Evolutionary conservation across 768 basidiomycete species (phyloP), one percentile per base, ranked within the genome.

Genomic region (Sutorius australiensis): DNA sequence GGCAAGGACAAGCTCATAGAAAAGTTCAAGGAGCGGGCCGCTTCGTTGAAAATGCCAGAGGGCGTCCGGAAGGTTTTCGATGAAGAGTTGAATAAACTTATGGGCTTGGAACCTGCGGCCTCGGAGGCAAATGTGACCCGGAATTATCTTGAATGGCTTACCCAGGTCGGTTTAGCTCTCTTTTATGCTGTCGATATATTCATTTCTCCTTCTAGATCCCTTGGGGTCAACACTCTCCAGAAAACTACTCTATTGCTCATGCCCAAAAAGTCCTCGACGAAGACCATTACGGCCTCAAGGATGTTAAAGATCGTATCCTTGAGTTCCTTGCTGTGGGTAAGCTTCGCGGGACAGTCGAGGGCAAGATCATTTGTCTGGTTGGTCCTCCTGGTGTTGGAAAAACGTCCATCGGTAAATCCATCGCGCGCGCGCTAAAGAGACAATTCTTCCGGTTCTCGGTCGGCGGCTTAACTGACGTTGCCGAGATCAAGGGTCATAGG

Each of bases 381-480:
- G 97, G 97, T 14, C 97, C 97, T 10, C 97, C 95, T 3, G 95
- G 95, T 66, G 97, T 99, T 5, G 95, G 95, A 37, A 98, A 98
- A 76, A 98, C 95, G 5, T 87, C 84, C 51, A 97, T 98, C 39
- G 95, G 95, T 44, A 95, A 95, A 76, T 90, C 87, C 3, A 97
- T 99, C 46, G 87, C 97, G 0, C 80, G 93, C 14, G 95, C 95
- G 4, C 75, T 99, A 21, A 84, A 87, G 27, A 74, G 95, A 54
- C 86, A 92, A 67, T 98, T 98, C 75, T 98, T 95, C 82, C 80
- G 94, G 44, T 97, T 99, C 73, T 92, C 89, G 9, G 95, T 98
- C 5, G 95, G 97, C 57, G 95, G 97, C 13, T 71, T 99, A 66
- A 92, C 92, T 43, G 97, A 99, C 68, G 94, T 98, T 1, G 97